Percentiles rank a stretch among this genome's conserved stretches.
Evolutionary conservation across 345 rosid genomes (phyloP).

Genomic region (Salix arbutifolia): DNA sequence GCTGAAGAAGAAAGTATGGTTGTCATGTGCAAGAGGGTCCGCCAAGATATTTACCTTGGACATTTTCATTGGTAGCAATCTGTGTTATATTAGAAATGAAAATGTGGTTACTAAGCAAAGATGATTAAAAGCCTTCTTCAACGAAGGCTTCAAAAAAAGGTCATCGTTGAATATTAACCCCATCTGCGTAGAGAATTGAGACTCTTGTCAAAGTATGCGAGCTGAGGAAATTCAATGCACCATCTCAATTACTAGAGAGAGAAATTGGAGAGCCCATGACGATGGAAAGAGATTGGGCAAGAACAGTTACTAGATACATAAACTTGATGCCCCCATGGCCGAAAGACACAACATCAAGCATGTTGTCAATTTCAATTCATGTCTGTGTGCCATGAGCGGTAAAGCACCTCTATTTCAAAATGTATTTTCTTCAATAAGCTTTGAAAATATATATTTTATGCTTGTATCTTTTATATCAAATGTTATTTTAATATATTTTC

Average conservation of each 20-base stretch:
- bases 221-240: neutral
- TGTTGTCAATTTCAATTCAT: no score
- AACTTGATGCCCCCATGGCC: constrained; percentile 22
- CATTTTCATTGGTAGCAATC: neutral
- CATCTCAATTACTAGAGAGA: neutral
- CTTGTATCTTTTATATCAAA: no score
- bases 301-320: neutral
- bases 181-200: no score
- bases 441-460: no score
- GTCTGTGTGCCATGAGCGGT: no score
- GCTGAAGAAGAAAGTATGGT: neutral
- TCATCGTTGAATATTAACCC: neutral
- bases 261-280: neutral
- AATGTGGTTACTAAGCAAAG: constrained; percentile 1
- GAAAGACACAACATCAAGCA: constrained; percentile 15
- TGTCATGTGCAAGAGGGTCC: neutral
- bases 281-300: neutral
- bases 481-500: no score
- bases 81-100: no score
- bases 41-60: neutral
- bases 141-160: neutral
- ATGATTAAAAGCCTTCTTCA: constrained; percentile 2
- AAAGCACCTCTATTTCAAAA: no score
- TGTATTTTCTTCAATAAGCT: no score
- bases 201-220: constrained; percentile 14